Evolutionary conservation across 345 rosid species (phyloP), one percentile per base, ranked within the genome.

Genomic region (Rhizophora mangle): DNA sequence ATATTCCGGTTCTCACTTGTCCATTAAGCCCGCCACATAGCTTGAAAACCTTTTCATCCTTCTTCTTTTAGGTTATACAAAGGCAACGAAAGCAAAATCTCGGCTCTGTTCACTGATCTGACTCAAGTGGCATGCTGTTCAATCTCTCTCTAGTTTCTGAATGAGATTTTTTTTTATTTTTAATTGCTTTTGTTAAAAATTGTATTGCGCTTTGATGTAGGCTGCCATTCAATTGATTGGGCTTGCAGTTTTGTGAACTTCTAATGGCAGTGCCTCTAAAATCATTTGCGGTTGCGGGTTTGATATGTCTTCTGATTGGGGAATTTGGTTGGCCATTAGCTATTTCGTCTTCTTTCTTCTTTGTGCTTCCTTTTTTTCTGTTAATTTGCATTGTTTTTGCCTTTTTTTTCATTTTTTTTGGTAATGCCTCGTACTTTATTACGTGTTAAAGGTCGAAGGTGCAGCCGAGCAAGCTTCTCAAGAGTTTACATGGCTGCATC

Each of bases 61-160:
- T 3, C 29, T 55, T 55, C 15, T 67, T 65, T 60, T 57, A 82
- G 89, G 89, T 26, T 88, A 88, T 74, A 77, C 75, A 30, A 82
- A 76, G 76, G 92, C 85, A n/a, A 85, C 92, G 27, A 65, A 67
- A 52, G 79, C 83, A 64, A 88, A 81, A 73, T 72, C 83, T 65
- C 67, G 74, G 58, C 81, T 84, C 61, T 46, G 55, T 55, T 39
- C 74, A 6, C 65, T 85, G 74, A 62, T 85, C 49, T 71, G 15
- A 27, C 69, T 79, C 88, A 87, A 88, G 88, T 85, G 22, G 15
- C 29, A 39, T 5, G 5, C 18, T 13, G 49, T 43, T 43, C 49
- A 43, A 15, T 43, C 49, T 43, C 49, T 43, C 6, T 53, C 8
- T 52, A 6, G 26, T n/a, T 7, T n/a, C 16, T 54, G 59, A 13